A percentile compares a stretch with the other conserved stretches of the same genome.
Evolutionary conservation across 2,329 filamentous ascomycete species (phyloP).

Genomic region (Exserohilum turcica): DNA sequence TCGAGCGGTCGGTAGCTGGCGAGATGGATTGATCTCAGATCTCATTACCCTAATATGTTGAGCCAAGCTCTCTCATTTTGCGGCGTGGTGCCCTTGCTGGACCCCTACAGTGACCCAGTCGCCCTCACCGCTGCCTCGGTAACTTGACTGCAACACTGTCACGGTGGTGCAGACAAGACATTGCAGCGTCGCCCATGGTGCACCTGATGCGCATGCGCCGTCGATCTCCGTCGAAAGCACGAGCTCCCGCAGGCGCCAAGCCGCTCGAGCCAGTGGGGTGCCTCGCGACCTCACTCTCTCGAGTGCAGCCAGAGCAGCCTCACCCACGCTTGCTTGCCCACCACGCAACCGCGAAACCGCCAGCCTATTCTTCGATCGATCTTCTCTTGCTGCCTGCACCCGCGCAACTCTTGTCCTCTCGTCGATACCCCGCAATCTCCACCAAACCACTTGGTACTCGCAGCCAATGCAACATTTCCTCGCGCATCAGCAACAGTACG

Average conservation of each 20-base stretch:
- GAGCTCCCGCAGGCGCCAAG: slow-evolving; percentile 35
- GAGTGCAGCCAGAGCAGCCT: slow-evolving; percentile 25
- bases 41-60: slow-evolving; percentile 1
- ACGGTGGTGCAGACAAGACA: not conserved
- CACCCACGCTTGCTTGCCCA: slow-evolving; percentile 22
- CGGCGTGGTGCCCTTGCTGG: not conserved
- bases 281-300: slow-evolving; percentile 32
- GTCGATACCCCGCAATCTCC: slow-evolving; percentile 11
- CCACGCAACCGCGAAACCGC: slow-evolving; percentile 13
- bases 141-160: not conserved
- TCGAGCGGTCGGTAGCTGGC: slow-evolving; percentile 4
- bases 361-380: slow-evolving; percentile 17
- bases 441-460: slow-evolving; percentile 20
- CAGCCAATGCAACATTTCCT: slow-evolving; percentile 64
- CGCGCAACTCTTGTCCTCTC: slow-evolving; percentile 8
- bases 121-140: not conserved
- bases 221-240: slow-evolving; percentile 29
- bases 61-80: slow-evolving; percentile 1
- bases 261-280: slow-evolving; percentile 32
- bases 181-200: slow-evolving; percentile 16
- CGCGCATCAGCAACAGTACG: slow-evolving; percentile 67
- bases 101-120: not conserved
- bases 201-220: slow-evolving; percentile 21
- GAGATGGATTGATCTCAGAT: slow-evolving; percentile 7
- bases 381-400: slow-evolving; percentile 9